Base-by-base conservation (phyloP, 23 red algal species). In the Gracilaria domingensis region DNA sequence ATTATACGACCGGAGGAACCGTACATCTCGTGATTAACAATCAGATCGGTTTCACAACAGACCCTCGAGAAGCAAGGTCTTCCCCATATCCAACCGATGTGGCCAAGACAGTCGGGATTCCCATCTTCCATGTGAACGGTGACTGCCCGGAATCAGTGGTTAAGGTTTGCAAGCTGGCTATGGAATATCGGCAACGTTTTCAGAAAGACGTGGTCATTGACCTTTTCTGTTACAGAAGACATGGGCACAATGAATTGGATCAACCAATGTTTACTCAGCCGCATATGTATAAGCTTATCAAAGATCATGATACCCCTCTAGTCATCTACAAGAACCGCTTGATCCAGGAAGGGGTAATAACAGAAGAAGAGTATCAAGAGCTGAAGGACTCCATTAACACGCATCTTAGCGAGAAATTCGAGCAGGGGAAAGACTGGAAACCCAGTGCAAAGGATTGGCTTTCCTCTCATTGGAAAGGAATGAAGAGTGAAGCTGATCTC, bases 111-210 rank as follows among this genome's bases (percentile, higher is more conserved):
- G 97, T 99, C 78, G 97, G 97, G 35, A 88, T 99, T 54, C 97
- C 97, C n/a, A 99, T 99, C 44, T 99, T 99, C 85, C 97, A 99
- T 69, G 97, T 99, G n/a, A 99, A 99, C 40, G 97, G 97, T 20
- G 97, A 99, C 69, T 92, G 93, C 50, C 92, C 89, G 39, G 97
- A 99, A 88, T 88, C 93, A 12, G 97, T 99, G 0, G 97, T 99
- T 17, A 93, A 93, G 49, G 94, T 96, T 23, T 99, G 90, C 62
- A 90, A 85, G 55, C 75, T 99, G 36, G 97, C 97, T 17, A 95
- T 96, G 93, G 97, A 99, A 53, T 99, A 96, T 59, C 89, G 97
- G 18, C 97, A 99, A 81, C 92, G 94, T 79, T 99, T 95, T 76
- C 83, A 93, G 44, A 99, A 99, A 80, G 97, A 99, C 66, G 97